Evolutionary conservation across 139 green algal genomes (phyloP).

Genomic region (Deuterostichococcus epilithicus): DNA sequence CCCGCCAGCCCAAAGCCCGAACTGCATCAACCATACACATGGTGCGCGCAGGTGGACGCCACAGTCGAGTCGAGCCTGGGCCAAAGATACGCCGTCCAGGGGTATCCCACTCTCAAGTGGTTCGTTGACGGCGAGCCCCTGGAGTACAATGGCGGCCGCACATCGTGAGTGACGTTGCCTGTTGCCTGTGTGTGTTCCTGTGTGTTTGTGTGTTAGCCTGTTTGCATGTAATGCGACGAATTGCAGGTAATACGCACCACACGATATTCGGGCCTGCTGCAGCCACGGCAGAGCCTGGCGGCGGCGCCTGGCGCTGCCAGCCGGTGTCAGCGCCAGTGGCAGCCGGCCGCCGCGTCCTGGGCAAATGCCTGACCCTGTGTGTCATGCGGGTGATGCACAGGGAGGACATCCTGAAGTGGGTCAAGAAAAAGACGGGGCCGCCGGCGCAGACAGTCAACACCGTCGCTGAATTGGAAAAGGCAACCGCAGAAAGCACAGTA

Average conservation of each 20-base stretch:
- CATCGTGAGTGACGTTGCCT: conserved; percentile 47
- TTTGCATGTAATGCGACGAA: too few relatives aligned
- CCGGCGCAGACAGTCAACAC: conserved; percentile 48
- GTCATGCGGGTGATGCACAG: too few relatives aligned
- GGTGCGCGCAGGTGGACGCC: conserved; percentile 61
- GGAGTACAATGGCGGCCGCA: conserved; percentile 72
- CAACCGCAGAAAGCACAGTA: conserved; percentile 38
- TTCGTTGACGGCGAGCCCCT: conserved; percentile 71
- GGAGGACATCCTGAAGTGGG: conserved; percentile 72
- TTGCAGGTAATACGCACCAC: too few relatives aligned
- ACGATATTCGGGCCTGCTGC: too few relatives aligned
- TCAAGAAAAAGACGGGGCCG: conserved; percentile 89
- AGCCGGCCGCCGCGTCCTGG: too few relatives aligned
- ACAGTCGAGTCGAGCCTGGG: conserved; percentile 60
- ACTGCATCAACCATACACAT: background rate
- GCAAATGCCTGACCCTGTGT: too few relatives aligned
- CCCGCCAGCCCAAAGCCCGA: background rate
- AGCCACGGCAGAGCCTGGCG: too few relatives aligned
- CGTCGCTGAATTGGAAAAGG: conserved; percentile 41
- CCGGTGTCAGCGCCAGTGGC: too few relatives aligned
- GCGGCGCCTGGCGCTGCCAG: too few relatives aligned
- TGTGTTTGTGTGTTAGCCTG: too few relatives aligned
- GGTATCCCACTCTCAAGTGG: conserved; percentile 87
- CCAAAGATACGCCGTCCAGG: conserved; percentile 50
- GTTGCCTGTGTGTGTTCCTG: too few relatives aligned